phyloP scores from a whole-genome alignment of 2,329 filamentous ascomycete species.

The Chaetomiaceae sp. region DNA sequence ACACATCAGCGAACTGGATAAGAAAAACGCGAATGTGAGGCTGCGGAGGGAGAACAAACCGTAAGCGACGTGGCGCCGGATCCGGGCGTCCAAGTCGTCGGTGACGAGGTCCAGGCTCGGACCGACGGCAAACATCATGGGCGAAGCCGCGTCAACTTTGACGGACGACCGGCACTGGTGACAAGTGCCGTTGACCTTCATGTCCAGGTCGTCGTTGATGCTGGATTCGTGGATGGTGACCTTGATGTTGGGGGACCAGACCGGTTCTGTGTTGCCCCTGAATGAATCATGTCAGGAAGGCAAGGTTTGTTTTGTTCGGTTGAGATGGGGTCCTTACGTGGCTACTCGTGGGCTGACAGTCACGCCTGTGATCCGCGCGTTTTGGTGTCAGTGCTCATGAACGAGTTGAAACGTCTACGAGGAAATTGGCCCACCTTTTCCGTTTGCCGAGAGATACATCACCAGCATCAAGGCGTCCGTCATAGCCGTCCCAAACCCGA shows the following conservation, averaged over 20 bases:
- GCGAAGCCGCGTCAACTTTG: conserved; percentile 2
- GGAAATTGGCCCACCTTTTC: conserved; percentile 3
- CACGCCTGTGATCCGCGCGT: conserved; percentile 11
- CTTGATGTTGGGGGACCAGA: conserved; percentile 11
- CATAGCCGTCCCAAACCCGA: conserved; percentile 28
- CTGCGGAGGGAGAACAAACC: conserved; percentile 16
- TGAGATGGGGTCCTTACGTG: conserved; percentile 11
- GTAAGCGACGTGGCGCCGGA: conserved; percentile 26
- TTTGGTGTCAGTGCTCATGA: not conserved
- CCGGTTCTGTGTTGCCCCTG: conserved; percentile 25
- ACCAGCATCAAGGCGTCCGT: conserved; percentile 26
- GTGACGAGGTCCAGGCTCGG: conserved; percentile 14
- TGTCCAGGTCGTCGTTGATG: conserved; percentile 15
- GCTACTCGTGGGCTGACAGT: conserved; percentile 23
- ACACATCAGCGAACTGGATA: too few relatives aligned
- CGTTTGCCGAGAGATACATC: conserved; percentile 24
- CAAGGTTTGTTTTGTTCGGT: not conserved
- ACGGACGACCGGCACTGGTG: conserved; percentile 18
- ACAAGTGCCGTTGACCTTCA: conserved; percentile 27
- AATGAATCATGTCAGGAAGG: not conserved
- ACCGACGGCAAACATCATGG: conserved; percentile 28
- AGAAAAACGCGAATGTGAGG: too few relatives aligned
- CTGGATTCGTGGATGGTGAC: conserved; percentile 20
- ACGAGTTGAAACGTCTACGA: too few relatives aligned
- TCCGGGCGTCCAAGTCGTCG: conserved; percentile 21